Percentiles rank a stretch among this genome's conserved stretches.
phyloP scores from a whole-genome alignment of 192 early-diverging fungal genomes.

The Backusella circina region DNA sequence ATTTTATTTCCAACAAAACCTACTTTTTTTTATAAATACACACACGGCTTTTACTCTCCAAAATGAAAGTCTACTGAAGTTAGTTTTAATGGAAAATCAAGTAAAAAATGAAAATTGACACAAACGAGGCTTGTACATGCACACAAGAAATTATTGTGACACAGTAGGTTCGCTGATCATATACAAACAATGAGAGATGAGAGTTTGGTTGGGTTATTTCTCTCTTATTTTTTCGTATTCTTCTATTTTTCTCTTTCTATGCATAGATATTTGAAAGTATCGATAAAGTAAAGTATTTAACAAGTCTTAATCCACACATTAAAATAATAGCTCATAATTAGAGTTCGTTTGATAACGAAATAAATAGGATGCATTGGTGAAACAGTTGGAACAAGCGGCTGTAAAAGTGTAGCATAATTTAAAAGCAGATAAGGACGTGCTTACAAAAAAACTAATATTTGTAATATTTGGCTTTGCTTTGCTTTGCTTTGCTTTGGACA shows the following conservation, averaged over 20 bases:
- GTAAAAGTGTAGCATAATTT: too few species aligned
- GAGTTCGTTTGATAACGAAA: background rate
- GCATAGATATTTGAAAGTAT: background rate
- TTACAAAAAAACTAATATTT: too few species aligned
- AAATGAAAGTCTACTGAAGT: background rate
- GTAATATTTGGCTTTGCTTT: too few species aligned
- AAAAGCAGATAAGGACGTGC: too few species aligned
- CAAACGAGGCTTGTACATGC: background rate
- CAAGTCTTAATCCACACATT: background rate
- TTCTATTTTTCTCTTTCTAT: background rate
- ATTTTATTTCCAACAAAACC: background rate
- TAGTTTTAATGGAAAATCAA: background rate
- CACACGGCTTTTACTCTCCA: background rate
- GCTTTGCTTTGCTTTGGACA: too few species aligned
- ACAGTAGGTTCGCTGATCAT: background rate
- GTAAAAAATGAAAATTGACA: background rate
- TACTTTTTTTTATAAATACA: background rate
- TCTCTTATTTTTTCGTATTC: background rate
- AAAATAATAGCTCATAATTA: background rate
- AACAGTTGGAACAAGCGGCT: too few species aligned
- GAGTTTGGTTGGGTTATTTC: background rate
- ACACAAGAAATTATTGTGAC: too few species aligned
- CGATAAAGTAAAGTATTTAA: background rate
- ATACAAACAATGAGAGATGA: background rate
- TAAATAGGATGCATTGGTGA: background rate